phyloP scores from a whole-genome alignment of 371 early-diverging fungal species.

The Mucor circinelloides region DNA sequence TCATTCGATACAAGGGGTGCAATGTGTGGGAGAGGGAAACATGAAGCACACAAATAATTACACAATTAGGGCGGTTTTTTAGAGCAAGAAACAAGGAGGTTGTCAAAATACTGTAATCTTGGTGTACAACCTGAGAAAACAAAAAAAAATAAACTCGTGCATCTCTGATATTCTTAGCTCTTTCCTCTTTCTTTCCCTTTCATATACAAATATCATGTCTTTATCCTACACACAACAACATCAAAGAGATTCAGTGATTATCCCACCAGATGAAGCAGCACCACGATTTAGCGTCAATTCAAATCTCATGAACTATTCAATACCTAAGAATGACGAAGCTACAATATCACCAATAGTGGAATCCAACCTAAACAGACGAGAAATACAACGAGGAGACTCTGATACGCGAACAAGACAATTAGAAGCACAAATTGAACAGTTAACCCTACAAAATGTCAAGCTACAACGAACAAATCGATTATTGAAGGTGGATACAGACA shows the following conservation, averaged over 20 bases:
- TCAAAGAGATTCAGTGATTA: slow-evolving; percentile 8
- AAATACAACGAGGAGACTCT: slow-evolving; percentile 46
- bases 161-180: slow-evolving; percentile 4
- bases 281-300: slow-evolving; percentile 52
- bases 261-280: slow-evolving; percentile 7
- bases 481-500: slow-evolving; percentile 53
- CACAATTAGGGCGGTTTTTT: neutral
- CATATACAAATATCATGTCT: neutral
- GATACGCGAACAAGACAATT: slow-evolving; percentile 45
- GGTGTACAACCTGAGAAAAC: slow-evolving; percentile 11
- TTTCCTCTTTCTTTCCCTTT: slow-evolving; percentile 1
- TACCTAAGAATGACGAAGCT: slow-evolving; percentile 33
- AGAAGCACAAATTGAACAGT: slow-evolving; percentile 47
- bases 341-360: neutral
- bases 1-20: neutral
- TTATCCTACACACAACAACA: neutral
- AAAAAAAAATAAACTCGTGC: slow-evolving; percentile 18
- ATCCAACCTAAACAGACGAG: slow-evolving; percentile 16
- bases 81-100: slow-evolving; percentile 7
- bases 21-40: neutral
- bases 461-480: slow-evolving; percentile 52
- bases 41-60: neutral
- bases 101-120: slow-evolving; percentile 9
- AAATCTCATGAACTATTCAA: slow-evolving; percentile 57
- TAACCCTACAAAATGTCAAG: slow-evolving; percentile 53